Percentiles rank a stretch among this genome's conserved stretches.
phyloP scores from a whole-genome alignment of 345 rosid species.

The Hirschfeldia incana region DNA sequence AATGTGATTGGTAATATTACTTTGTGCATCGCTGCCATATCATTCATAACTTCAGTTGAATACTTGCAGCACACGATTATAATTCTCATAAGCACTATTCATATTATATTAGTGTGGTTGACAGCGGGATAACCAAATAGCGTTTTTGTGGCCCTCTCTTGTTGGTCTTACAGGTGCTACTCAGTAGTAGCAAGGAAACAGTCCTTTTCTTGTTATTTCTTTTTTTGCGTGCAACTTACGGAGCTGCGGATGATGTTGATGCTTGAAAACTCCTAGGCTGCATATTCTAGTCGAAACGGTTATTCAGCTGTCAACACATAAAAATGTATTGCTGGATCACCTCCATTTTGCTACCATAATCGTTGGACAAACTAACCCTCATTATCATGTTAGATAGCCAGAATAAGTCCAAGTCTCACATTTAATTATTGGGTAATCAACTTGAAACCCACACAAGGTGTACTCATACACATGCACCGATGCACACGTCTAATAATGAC shows the following conservation, averaged over 20 bases:
- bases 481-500: background rate
- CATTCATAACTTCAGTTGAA: background rate
- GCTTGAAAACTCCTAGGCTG: background rate
- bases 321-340: background rate
- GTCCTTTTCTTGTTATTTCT: background rate
- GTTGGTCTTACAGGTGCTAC: background rate
- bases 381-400: background rate
- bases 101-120: background rate
- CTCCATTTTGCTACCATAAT: background rate
- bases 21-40: constrained; percentile 69
- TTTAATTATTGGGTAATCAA: background rate
- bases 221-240: background rate
- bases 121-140: background rate
- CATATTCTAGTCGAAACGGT: background rate
- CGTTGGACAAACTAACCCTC: background rate
- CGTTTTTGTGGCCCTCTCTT: background rate
- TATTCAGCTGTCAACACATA: background rate
- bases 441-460: background rate
- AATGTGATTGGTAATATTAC: constrained; percentile 62
- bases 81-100: background rate
- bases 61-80: background rate
- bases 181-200: background rate
- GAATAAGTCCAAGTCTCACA: background rate
- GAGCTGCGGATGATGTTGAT: background rate
- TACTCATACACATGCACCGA: background rate